Conservation (phyloP, 139 green algal genomes). For the Coelastrella sp. region DNA sequence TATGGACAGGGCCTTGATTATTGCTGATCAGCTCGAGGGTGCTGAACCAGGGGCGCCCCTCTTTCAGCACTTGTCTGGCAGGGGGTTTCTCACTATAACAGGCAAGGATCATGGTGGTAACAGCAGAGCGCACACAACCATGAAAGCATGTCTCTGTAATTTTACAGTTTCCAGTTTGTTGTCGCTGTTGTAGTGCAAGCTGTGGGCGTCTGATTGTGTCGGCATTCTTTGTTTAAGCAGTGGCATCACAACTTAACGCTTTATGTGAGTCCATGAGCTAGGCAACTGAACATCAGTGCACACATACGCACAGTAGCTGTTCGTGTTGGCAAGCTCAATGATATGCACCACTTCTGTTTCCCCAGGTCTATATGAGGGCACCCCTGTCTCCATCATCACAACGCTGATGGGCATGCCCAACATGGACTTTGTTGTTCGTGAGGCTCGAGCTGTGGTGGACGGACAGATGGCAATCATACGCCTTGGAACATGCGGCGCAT, state of each 20-base stretch:
- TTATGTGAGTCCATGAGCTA: no score
- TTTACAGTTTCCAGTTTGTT: no score
- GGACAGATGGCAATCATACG: conserved; percentile 78
- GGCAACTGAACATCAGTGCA: no score
- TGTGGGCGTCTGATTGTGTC: no score
- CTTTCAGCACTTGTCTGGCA: conserved; percentile 67
- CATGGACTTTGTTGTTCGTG: conserved; percentile 73
- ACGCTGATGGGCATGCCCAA: conserved; percentile 85
- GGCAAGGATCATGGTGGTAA: conserved; percentile 23
- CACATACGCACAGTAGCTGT: no score
- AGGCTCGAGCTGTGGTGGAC: conserved; percentile 70
- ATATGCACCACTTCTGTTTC: not conserved
- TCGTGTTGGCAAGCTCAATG: no score
- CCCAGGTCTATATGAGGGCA: conserved; percentile 67
- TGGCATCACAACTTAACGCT: no score
- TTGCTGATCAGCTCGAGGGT: conserved; percentile 68
- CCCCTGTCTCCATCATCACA: conserved; percentile 75
- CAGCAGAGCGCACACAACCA: no score
- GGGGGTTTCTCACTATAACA: conserved; percentile 83
- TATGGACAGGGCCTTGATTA: conserved; percentile 67
- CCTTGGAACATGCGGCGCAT: conserved; percentile 81
- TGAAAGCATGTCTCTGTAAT: no score
- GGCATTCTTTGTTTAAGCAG: no score
- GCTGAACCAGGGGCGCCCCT: conserved; percentile 46
- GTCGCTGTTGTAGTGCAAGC: no score